Base-by-base conservation (phyloP, 2,329 filamentous ascomycete genomes). In the Alternaria gansuensis region DNA sequence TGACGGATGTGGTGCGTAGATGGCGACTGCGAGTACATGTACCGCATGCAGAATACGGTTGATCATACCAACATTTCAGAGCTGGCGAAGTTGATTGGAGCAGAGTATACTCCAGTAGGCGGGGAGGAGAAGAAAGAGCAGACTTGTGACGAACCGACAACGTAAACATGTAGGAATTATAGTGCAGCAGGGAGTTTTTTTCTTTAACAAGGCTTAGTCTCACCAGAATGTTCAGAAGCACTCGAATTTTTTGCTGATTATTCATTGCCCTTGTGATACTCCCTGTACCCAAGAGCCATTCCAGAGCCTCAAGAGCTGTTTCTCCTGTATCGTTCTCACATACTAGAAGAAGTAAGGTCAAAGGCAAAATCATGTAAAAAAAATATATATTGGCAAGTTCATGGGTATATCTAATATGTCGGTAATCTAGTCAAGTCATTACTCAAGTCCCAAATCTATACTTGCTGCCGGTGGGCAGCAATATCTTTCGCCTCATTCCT, bases 41-140 rank as follows among this genome's bases (percentile, higher is more conserved):
- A 69, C 39, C 62, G 69, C 11, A 71, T 71, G 69, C 69, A 71
- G 41, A 71, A 68, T 23, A 70, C 67, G 2, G 68, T 70, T 2
- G 69, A 71, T 39, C 69, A 71, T 33, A 67, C 63, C 0, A 64
- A 62, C 40, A 55, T 69, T 8, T 44, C 60, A 1, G 65, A 70
- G 11, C 8, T 71, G 39, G 60, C 57, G n/a, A 45, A 24, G n/a
- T 11, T 57, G 5, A 37, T 57, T 48, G 55, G 55, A 21, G 50
- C 45, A 0, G 55, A 57, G 3, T 41, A 24, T 14, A 51, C 23
- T 10, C n/a, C 53, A 4, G 13, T 29, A 6, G 21, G 21, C 5
- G 1, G 26, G 2, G 24, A 51, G 4, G 37, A 37, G 29, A 17
- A 43, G 2, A 26, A 26, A 21, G 33, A 17, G 14, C 45, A 56